phyloP scores from a whole-genome alignment of 345 rosid species.

The Pugionium cornutum region DNA sequence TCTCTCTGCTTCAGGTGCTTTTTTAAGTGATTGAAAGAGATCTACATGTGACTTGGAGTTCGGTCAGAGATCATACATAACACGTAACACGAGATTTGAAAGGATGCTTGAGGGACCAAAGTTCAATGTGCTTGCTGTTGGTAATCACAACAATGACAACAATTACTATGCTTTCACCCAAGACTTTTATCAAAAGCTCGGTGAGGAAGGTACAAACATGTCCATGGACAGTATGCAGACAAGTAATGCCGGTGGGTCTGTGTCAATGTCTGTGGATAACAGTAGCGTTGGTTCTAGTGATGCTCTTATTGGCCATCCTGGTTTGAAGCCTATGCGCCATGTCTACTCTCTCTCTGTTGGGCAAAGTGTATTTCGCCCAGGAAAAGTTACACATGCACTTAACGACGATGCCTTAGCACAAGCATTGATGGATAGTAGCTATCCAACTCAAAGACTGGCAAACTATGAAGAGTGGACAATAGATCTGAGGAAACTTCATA shows the following conservation, averaged over 20 bases:
- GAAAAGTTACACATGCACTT: conserved; percentile 52
- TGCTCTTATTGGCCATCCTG: conserved; percentile 58
- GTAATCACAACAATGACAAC: conserved; percentile 45
- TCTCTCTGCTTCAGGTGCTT: conserved; percentile 26
- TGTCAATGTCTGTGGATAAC: conserved; percentile 64
- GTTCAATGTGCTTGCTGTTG: conserved; percentile 44
- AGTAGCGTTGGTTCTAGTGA: conserved; percentile 68
- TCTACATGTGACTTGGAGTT: conserved; percentile 22
- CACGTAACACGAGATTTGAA: conserved; percentile 20
- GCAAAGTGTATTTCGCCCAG: conserved; percentile 54
- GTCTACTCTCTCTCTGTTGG: conserved; percentile 48
- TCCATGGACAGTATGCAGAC: conserved; percentile 61
- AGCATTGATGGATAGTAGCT: conserved; percentile 52
- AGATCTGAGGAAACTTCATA: conserved; percentile 56
- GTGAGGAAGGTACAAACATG: conserved; percentile 59
- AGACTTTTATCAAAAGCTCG: conserved; percentile 61
- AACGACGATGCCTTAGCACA: conserved; percentile 61
- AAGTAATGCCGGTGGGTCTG: conserved; percentile 61
- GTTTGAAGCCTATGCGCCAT: conserved; percentile 49
- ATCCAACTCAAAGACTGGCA: conserved; percentile 50
- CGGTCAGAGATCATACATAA: conserved; percentile 9
- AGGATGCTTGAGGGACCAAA: conserved; percentile 47
- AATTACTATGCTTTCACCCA: conserved; percentile 55
- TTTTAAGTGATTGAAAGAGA: conserved; percentile 20
- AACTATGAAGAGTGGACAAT: conserved; percentile 66